These are phyloP conservation scores for Barnettozyma wickerhamii DNA, from an alignment of 805 yeast species.

Conservation along the genomic window DNA sequence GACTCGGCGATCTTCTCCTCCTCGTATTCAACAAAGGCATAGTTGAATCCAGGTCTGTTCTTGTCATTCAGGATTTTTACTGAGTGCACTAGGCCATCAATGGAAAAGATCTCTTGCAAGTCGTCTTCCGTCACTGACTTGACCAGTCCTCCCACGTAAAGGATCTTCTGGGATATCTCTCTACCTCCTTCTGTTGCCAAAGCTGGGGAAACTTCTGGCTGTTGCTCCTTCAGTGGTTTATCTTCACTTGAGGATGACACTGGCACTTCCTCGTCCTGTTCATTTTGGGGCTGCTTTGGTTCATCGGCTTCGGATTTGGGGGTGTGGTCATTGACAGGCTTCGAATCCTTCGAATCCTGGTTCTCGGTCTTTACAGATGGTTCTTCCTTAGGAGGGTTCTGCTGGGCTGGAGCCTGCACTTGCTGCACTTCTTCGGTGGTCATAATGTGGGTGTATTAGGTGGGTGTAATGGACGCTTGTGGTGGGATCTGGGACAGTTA, in stretches of 20 bases:
- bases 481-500: too few relatives aligned
- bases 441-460: not conserved
- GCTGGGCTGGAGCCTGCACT: not conserved
- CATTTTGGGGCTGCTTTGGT: not conserved
- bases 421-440: not conserved
- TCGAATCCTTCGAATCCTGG: too few relatives aligned
- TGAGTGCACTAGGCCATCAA: conserved; percentile 55
- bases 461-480: too few relatives aligned
- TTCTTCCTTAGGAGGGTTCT: not conserved
- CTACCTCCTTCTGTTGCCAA: conserved; percentile 78
- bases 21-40: conserved; percentile 78
- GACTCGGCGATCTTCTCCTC: conserved; percentile 52
- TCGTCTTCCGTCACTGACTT: conserved; percentile 60
- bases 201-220: conserved; percentile 47
- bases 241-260: not conserved
- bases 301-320: not conserved
- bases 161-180: conserved; percentile 64
- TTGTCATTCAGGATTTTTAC: conserved; percentile 75
- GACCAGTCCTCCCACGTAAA: conserved; percentile 75
- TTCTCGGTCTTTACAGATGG: not conserved
- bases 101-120: conserved; percentile 57
- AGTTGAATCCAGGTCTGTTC: conserved; percentile 67
- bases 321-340: not conserved
- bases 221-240: conserved; percentile 1
- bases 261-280: too few relatives aligned